A percentile compares a stretch with the other conserved stretches of the same genome.
Conservation (phyloP, 805 yeast genomes). For the Wickerhamomyces sydowiorum region DNA sequence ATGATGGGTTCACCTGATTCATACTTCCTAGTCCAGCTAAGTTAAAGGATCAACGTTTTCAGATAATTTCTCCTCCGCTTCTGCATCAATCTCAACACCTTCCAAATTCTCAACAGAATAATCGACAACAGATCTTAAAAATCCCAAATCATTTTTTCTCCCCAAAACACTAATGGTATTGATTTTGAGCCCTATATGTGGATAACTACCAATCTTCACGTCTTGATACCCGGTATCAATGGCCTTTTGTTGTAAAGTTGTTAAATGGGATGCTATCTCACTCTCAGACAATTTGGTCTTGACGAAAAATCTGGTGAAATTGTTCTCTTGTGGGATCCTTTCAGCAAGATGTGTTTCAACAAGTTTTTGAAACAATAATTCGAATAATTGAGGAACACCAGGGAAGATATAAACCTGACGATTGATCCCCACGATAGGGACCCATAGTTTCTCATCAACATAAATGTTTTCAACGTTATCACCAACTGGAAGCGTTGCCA, state of each 20-base stretch:
- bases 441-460: conserved; percentile 62
- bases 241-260: conserved; percentile 41
- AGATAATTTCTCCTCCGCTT: conserved; percentile 40
- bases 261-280: conserved; percentile 59
- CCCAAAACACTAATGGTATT: conserved; percentile 77
- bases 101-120: conserved; percentile 40
- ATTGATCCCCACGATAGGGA: conserved; percentile 71
- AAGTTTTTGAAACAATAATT: conserved; percentile 38
- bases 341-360: conserved; percentile 36
- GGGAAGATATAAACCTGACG: conserved; percentile 68
- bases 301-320: conserved; percentile 47
- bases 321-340: conserved; percentile 18
- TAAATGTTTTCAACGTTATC: conserved; percentile 40
- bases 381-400: conserved; percentile 77
- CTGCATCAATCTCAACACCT: conserved; percentile 53
- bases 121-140: conserved; percentile 39
- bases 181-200: conserved; percentile 59
- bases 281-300: conserved; percentile 59
- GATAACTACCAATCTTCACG: conserved; percentile 80
- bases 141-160: conserved; percentile 29
- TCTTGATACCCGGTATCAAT: conserved; percentile 19
- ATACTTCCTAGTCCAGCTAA: no score
- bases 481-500: conserved; percentile 69
- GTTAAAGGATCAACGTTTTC: not conserved
- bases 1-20: no score